Evolutionary conservation across 2,329 filamentous ascomycete genomes (phyloP).

Genomic region (Claviceps lovelessii): DNA sequence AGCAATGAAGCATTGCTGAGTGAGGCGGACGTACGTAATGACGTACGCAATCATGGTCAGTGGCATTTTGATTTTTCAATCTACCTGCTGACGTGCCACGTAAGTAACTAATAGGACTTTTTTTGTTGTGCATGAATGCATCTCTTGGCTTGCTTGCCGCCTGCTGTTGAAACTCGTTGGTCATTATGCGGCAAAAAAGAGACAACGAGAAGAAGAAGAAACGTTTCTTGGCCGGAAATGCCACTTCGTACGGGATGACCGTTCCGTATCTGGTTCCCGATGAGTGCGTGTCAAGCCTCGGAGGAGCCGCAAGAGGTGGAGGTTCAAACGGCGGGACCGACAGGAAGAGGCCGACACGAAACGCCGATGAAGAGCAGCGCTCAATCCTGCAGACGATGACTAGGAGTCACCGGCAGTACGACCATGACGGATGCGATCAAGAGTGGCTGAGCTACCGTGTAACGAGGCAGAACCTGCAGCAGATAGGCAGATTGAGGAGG

Average conservation of each 20-base stretch:
- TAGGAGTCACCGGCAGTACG: neutral
- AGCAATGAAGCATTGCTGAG: neutral
- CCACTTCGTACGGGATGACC: neutral
- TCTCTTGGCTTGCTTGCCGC: neutral
- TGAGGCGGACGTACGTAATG: slow-evolving; percentile 1
- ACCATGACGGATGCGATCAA: neutral
- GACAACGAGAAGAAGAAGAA: neutral
- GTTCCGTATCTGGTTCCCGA: neutral
- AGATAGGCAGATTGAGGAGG: no score
- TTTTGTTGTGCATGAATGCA: neutral
- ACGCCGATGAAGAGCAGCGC: neutral
- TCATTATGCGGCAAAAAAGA: neutral
- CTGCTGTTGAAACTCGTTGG: neutral
- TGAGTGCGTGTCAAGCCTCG: neutral
- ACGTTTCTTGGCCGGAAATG: neutral
- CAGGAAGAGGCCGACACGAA: neutral
- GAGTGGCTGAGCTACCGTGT: neutral
- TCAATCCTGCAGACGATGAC: neutral
- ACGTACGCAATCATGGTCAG: neutral
- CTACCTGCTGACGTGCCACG: neutral
- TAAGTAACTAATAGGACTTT: neutral
- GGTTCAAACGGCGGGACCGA: neutral
- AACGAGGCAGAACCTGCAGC: neutral
- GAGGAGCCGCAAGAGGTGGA: neutral
- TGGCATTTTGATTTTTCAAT: neutral